Evolutionary conservation across 2,329 filamentous ascomycete genomes (phyloP).

Genomic region (Cladorrhinum sp.): DNA sequence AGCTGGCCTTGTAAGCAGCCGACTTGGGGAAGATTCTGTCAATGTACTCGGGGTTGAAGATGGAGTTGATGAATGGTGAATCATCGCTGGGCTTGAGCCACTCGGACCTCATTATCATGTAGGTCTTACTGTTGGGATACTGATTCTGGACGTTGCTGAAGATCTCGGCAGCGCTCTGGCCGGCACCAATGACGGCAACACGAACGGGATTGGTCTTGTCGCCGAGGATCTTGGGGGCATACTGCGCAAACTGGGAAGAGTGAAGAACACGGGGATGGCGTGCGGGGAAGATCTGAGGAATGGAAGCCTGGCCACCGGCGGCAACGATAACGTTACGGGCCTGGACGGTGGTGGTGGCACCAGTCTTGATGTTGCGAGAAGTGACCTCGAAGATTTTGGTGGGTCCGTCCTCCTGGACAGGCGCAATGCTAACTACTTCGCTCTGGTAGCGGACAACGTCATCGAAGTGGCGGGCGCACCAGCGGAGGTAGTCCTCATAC

Average conservation of each 20-base stretch:
- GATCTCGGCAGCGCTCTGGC: constrained; percentile 93
- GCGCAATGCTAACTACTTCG: constrained; percentile 70
- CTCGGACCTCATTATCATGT: constrained; percentile 75
- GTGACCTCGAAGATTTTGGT: constrained; percentile 66
- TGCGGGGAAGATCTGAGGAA: constrained; percentile 67
- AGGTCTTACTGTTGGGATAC: constrained; percentile 78
- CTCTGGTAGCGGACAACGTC: constrained; percentile 70
- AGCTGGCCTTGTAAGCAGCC: constrained; percentile 56
- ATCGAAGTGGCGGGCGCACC: constrained; percentile 82
- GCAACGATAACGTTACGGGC: constrained; percentile 65
- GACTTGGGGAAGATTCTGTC: constrained; percentile 71
- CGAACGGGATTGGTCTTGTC: constrained; percentile 59
- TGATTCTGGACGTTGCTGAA: constrained; percentile 81
- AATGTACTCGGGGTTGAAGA: constrained; percentile 87
- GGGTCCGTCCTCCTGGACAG: constrained; percentile 48
- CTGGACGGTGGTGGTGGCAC: constrained; percentile 49
- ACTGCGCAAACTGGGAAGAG: constrained; percentile 78
- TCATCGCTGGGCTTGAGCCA: constrained; percentile 90
- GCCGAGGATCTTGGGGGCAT: constrained; percentile 57
- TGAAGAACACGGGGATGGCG: constrained; percentile 75
- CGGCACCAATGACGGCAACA: constrained; percentile 82
- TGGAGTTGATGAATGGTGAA: constrained; percentile 94
- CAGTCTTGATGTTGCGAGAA: constrained; percentile 60
- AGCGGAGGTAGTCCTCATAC: constrained; percentile 93
- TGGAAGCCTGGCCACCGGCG: constrained; percentile 60